A percentile compares a stretch with the other conserved stretches of the same genome.
Evolutionary conservation across 352 stramenopile genomes (phyloP).

Genomic region (Pythium coloratum): DNA sequence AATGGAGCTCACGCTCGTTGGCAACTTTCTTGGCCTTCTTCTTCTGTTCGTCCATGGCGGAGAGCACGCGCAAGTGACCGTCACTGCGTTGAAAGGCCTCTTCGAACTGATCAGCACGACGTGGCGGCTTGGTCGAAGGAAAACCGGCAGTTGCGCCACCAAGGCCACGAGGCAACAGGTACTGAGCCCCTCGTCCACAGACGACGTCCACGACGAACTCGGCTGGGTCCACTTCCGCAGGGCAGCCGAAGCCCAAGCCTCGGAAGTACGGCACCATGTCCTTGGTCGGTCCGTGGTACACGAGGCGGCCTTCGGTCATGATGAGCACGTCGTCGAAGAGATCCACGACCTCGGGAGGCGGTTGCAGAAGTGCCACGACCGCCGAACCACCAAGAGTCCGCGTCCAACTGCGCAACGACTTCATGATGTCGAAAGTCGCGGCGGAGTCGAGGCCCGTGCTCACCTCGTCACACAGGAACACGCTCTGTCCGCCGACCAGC

Average conservation of each 20-base stretch:
- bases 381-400: slow-evolving; percentile 36
- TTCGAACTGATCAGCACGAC: slow-evolving; percentile 29
- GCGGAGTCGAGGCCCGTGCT: slow-evolving; percentile 90
- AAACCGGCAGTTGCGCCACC: background rate
- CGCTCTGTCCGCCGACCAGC: slow-evolving; percentile 53
- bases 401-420: slow-evolving; percentile 43
- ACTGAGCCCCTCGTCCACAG: slow-evolving; percentile 32
- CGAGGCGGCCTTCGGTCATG: slow-evolving; percentile 78
- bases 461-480: slow-evolving; percentile 90
- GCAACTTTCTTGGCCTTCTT: slow-evolving; percentile 34
- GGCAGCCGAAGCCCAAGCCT: slow-evolving; percentile 49
- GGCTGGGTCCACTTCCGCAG: slow-evolving; percentile 30
- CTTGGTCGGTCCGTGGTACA: slow-evolving; percentile 79
- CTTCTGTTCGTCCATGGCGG: slow-evolving; percentile 17
- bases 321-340: slow-evolving; percentile 93
- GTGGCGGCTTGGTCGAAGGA: slow-evolving; percentile 8
- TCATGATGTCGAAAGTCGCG: slow-evolving; percentile 89
- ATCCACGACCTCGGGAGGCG: slow-evolving; percentile 86
- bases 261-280: slow-evolving; percentile 71
- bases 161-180: background rate
- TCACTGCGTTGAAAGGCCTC: slow-evolving; percentile 28
- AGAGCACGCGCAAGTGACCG: slow-evolving; percentile 16
- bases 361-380: slow-evolving; percentile 39
- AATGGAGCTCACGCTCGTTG: slow-evolving; percentile 42
- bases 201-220: slow-evolving; percentile 41